Conservation (phyloP, 352 stramenopile species). For the Pythium grandisporangium region DNA sequence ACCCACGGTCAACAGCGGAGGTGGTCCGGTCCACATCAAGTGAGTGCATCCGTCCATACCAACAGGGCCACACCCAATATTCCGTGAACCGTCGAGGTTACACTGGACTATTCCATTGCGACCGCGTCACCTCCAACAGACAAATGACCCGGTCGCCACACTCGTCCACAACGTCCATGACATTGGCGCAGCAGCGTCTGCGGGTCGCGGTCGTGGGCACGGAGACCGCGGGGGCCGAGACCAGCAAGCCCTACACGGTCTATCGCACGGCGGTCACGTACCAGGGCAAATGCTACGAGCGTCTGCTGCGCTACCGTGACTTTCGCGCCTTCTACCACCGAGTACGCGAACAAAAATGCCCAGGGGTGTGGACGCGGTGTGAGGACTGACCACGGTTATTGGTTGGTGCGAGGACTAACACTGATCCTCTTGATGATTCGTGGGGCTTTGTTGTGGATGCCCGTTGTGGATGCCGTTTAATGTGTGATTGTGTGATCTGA, state of each 20-base stretch:
- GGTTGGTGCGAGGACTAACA: no score
- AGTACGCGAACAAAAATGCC: no score
- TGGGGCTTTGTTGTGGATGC: no score
- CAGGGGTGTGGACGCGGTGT: no score
- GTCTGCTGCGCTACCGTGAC: slow-evolving; percentile 57
- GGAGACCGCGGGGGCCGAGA: slow-evolving; percentile 28
- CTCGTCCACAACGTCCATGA: neutral
- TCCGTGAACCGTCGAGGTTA: no score
- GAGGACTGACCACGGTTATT: no score
- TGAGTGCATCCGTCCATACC: no score
- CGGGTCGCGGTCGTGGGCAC: slow-evolving; percentile 62
- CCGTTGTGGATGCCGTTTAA: neutral
- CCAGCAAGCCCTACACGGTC: slow-evolving; percentile 42
- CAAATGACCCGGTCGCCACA: neutral
- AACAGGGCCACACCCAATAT: no score
- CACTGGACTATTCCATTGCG: no score
- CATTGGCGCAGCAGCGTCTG: slow-evolving; percentile 26
- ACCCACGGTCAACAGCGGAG: no score
- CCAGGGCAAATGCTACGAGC: slow-evolving; percentile 51
- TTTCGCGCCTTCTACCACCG: slow-evolving; percentile 39
- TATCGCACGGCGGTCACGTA: slow-evolving; percentile 70
- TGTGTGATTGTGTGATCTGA: neutral
- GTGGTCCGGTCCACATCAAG: no score
- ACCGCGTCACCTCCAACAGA: neutral
- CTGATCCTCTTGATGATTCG: no score